Conservation (phyloP, 2,329 filamentous ascomycete genomes). For the Cladobotryum protrusum region DNA sequence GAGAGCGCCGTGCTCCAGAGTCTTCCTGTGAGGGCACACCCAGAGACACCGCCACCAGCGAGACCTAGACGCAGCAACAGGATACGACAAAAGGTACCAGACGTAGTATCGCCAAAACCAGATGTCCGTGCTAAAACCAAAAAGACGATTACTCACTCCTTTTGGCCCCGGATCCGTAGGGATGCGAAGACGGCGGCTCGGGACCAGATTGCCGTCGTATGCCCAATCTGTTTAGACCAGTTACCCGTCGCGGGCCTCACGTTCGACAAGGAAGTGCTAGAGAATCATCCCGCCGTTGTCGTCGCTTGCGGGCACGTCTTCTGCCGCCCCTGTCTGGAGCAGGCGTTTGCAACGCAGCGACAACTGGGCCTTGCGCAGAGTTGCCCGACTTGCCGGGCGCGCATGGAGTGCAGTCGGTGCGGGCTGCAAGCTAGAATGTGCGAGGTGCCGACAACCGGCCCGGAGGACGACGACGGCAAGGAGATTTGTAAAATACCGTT, state of each 20-base stretch:
- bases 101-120: too few species aligned
- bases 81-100: too few species aligned
- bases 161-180: not conserved
- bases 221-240: slow-evolving; percentile 15
- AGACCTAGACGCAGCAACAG: too few species aligned
- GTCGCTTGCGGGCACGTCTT: slow-evolving; percentile 20
- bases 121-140: too few species aligned
- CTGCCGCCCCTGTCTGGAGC: slow-evolving; percentile 12
- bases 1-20: too few species aligned
- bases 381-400: not conserved
- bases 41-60: too few species aligned
- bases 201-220: slow-evolving; percentile 2
- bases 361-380: not conserved
- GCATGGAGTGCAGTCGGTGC: not conserved
- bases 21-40: too few species aligned
- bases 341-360: not conserved
- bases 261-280: not conserved
- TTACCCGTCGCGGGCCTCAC: slow-evolving; percentile 10
- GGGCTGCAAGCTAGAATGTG: not conserved
- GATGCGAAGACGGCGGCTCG: not conserved
- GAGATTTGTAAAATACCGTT: not conserved
- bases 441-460: not conserved
- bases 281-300: not conserved
- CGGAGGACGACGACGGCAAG: not conserved
- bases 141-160: not conserved